phyloP scores from a whole-genome alignment of 176 grass and related monocot genomes.

The Oryza brachyantha region DNA sequence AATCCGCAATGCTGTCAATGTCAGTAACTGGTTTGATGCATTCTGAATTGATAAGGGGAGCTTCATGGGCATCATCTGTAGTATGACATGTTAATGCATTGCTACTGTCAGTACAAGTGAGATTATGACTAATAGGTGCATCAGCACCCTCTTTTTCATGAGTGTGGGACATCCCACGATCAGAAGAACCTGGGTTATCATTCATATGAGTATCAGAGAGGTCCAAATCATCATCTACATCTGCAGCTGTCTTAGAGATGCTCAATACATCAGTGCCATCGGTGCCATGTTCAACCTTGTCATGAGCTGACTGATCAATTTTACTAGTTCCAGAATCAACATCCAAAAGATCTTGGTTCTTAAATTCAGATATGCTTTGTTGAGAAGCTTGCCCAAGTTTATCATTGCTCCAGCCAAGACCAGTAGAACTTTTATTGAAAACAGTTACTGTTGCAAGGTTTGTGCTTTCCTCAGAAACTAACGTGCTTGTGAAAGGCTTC shows the following conservation, averaged over 20 bases:
- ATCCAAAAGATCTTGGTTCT: constrained; percentile 46
- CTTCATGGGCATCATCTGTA: constrained; percentile 12
- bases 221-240: constrained; percentile 18
- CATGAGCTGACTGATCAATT: constrained; percentile 26
- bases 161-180: background rate
- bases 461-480: constrained; percentile 59
- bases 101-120: constrained; percentile 38
- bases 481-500: constrained; percentile 34
- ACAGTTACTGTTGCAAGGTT: constrained; percentile 33
- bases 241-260: background rate
- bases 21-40: constrained; percentile 27
- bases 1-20: constrained; percentile 24
- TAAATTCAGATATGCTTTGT: constrained; percentile 44
- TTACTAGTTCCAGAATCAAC: constrained; percentile 53
- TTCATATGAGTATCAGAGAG: constrained; percentile 19
- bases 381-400: constrained; percentile 38
- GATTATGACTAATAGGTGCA: constrained; percentile 23
- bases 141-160: constrained; percentile 27
- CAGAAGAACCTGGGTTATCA: constrained; percentile 1
- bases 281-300: constrained; percentile 27
- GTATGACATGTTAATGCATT: constrained; percentile 40
- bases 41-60: constrained; percentile 18
- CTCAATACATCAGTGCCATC: constrained; percentile 13
- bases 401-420: constrained; percentile 26
- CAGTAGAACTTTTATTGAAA: constrained; percentile 39